Percentiles rank a stretch among this genome's conserved stretches.
Conservation (phyloP, 306 rosid genomes). For the Abrus pulchellus region DNA sequence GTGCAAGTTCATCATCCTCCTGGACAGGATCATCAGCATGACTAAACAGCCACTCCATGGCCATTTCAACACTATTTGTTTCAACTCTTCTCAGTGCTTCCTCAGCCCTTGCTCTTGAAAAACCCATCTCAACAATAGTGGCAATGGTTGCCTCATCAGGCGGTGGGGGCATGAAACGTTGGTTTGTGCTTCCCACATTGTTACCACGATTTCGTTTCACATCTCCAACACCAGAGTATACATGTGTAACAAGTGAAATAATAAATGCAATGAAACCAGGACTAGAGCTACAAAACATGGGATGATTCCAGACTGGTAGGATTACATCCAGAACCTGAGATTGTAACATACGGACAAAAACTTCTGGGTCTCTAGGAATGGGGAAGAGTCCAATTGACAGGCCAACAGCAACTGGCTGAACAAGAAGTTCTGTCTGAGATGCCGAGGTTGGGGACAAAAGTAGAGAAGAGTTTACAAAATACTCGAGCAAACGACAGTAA, state of each 20-base stretch:
- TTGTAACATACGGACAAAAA: constrained; percentile 95
- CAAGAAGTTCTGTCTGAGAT: constrained; percentile 91
- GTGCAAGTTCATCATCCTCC: constrained; percentile 99
- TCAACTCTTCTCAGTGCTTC: constrained; percentile 96
- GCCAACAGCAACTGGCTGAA: constrained; percentile 97
- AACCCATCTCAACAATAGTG: constrained; percentile 97
- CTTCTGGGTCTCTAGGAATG: constrained; percentile 97
- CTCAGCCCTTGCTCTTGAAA: constrained; percentile 97
- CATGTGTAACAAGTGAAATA: constrained; percentile 87
- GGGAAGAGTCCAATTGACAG: constrained; percentile 97
- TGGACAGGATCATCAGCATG: constrained; percentile 98
- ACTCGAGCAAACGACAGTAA: constrained; percentile 87
- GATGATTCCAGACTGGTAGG: constrained; percentile 93
- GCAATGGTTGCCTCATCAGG: constrained; percentile 93
- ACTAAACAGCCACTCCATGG: constrained; percentile 98
- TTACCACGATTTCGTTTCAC: constrained; percentile 84
- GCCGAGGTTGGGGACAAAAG: constrained; percentile 87
- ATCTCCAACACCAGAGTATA: constrained; percentile 97
- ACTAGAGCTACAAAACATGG: constrained; percentile 79
- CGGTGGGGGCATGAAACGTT: constrained; percentile 82
- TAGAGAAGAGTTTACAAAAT: constrained; percentile 91
- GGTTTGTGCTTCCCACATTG: constrained; percentile 74
- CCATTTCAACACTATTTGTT: constrained; percentile 98
- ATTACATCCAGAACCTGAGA: constrained; percentile 94
- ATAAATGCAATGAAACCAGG: constrained; percentile 86